Base-by-base conservation (phyloP, 208 protist genomes). In the Leishmania lainsoni region DNA sequence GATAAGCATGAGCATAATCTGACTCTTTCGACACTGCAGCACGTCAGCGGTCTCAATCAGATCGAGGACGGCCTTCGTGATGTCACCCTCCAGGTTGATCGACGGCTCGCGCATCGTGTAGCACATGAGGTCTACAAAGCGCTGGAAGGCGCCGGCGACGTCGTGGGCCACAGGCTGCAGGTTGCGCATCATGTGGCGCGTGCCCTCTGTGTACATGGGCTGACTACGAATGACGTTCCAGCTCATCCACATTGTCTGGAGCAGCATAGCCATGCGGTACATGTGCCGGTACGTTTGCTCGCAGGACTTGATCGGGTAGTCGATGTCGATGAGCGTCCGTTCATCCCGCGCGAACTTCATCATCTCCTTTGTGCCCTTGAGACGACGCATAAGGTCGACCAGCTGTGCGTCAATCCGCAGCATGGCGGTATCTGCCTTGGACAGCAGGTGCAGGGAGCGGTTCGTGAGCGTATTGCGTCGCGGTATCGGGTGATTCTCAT, bases 151-250 rank as follows among this genome's bases (percentile, higher is more conserved):
- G 61, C 86, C 77, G 66, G 84, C 87, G 20, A 91, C 80, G 83
- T 95, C 90, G 76, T 49, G 80, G 48, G 90, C 93, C 45, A 97
- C 87, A 45, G 91, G 92, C 56, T 91, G 84, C 77, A 97, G 86
- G 52, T 84, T 89, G 59, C 77, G 75, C 83, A 96, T 74, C 85
- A 96, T 89, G 73, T 89, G 87, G 14, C 79, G 86, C 71, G 89
- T 95, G 2, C 90, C 86, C 10, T 39, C 59, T 12, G 89, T 87
- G 80, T 90, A 92, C 59, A 26, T 14, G 51, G 79, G 77, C 86
- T 97, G 91, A 66, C 92, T 91, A 51, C 94, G 90, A 29, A 97
- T 83, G 45, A 96, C 87, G 52, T 91, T 90, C 93, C 94, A 97
- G 88, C 92, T 95, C 83, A 91, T 90, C 81, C 86, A 90, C 92